Evolutionary conservation across 495 filamentous ascomycete species (phyloP), one percentile per base, ranked within the genome.

Genomic region (Penicillium dipodomyicola): DNA sequence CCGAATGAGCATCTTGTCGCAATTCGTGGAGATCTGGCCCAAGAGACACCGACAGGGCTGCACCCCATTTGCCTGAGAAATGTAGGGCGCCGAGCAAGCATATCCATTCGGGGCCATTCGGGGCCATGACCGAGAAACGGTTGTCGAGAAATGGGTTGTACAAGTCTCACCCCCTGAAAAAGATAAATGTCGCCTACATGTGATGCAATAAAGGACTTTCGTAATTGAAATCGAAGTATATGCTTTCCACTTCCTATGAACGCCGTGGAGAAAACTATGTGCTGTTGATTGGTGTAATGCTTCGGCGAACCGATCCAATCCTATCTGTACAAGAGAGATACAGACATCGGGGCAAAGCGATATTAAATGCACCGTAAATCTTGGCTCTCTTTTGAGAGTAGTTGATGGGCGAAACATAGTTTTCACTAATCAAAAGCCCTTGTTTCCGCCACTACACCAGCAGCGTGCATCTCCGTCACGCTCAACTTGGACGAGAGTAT

Each of bases 401-500:
- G 23, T 11, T 45, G 49, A 33, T 30, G 4, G 25, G 23, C 45
- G 44, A 23, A 39, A 54, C 41, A 46, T 44, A 37, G 42, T 20
- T 27, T 9, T 47, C 22, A 14, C 29, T 29, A 30, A 49, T 63
- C 41, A 73, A 41, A 64, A 58, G 47, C 37, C 56, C 42, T 75
- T 75, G 57, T 58, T 70, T 25, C 68, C 71, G 25, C 73, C 76
- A 19, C 82, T 82, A 71, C 91, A 96, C 91, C 91, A 96, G 65
- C 91, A 95, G 35, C 82, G 83, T 7, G 78, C 77, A 47, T 91
- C 88, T 0, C 88, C 88, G 64, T 90, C 87, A 39, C 86, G 77
- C 69, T 95, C 91, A 10, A 85, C 82, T 65, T 92, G 89, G 29
- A 92, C 80, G 49, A 90, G 83, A 46, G 87, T 82, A 62, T 91